Percentiles rank a stretch among this genome's conserved stretches.
These are phyloP conservation scores for Trichoderma sp. DNA, from an alignment of 2,329 filamentous ascomycete genomes.

Conservation along the genomic window DNA sequence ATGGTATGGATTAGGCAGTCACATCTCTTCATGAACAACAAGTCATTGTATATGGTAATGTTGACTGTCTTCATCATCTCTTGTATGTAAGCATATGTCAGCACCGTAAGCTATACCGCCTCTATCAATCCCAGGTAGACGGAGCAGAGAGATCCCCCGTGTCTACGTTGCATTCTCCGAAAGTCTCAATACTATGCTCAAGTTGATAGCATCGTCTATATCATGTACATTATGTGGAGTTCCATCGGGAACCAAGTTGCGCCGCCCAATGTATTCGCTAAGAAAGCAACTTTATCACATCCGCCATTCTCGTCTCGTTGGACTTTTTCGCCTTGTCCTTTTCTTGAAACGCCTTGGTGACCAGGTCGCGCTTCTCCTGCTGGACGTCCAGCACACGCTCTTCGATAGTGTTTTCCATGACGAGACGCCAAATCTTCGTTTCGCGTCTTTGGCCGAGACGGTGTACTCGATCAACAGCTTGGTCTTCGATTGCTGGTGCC, in stretches of 20 bases:
- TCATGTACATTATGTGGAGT: neutral
- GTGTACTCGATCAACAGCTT: slow-evolving; percentile 85
- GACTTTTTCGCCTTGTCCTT: slow-evolving; percentile 53
- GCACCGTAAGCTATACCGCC: neutral
- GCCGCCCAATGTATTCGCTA: neutral
- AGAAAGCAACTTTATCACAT: slow-evolving; percentile 42
- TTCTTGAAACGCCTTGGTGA: slow-evolving; percentile 76
- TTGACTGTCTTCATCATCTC: neutral
- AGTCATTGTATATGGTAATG: neutral
- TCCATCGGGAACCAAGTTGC: neutral
- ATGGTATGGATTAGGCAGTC: neutral
- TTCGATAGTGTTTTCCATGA: slow-evolving; percentile 79
- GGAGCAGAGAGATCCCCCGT: neutral
- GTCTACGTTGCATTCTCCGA: neutral
- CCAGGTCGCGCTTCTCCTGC: slow-evolving; percentile 72
- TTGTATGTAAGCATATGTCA: neutral
- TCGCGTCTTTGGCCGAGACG: slow-evolving; percentile 76
- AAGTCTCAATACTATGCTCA: neutral
- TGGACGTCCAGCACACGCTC: slow-evolving; percentile 78
- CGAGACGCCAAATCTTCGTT: slow-evolving; percentile 75
- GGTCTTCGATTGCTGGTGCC: slow-evolving; percentile 89
- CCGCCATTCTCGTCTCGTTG: slow-evolving; percentile 56
- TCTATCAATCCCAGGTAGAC: neutral
- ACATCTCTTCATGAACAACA: neutral
- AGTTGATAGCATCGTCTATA: neutral